Percentiles rank a stretch among this genome's conserved stretches.
phyloP scores from a whole-genome alignment of 2,329 filamentous ascomycete genomes.

The Clonostachys rosea region DNA sequence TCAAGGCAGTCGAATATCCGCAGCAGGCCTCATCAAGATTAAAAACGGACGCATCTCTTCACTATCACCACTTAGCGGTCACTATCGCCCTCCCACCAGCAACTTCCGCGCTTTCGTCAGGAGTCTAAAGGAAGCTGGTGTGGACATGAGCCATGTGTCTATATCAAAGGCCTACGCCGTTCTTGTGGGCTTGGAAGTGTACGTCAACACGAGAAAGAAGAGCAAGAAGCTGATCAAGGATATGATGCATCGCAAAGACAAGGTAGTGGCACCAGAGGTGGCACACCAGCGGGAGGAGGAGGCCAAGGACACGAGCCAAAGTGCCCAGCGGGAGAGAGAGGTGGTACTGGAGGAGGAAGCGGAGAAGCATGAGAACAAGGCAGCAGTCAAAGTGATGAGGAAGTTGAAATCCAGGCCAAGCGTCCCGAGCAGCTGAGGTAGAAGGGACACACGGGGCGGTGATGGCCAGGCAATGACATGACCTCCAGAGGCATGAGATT shows the following conservation, averaged over 20 bases:
- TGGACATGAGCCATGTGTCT: slow-evolving; percentile 73
- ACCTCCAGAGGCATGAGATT: not conserved
- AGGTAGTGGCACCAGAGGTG: slow-evolving; percentile 57
- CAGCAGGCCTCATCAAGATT: slow-evolving; percentile 82
- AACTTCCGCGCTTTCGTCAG: slow-evolving; percentile 82
- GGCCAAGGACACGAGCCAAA: slow-evolving; percentile 55
- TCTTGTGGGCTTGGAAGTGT: slow-evolving; percentile 77
- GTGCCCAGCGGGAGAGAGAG: slow-evolving; percentile 45
- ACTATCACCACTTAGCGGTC: slow-evolving; percentile 68
- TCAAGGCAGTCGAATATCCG: slow-evolving; percentile 74
- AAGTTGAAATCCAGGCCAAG: slow-evolving; percentile 29
- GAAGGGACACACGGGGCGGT: slow-evolving; percentile 7
- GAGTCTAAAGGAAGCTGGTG: slow-evolving; percentile 65
- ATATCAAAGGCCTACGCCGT: slow-evolving; percentile 81
- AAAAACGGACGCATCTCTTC: slow-evolving; percentile 73
- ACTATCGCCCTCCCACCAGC: slow-evolving; percentile 78
- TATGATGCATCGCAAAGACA: slow-evolving; percentile 48
- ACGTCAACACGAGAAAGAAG: slow-evolving; percentile 63
- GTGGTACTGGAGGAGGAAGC: slow-evolving; percentile 22
- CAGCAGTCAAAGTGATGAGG: slow-evolving; percentile 25
- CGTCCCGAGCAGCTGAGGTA: slow-evolving; percentile 13
- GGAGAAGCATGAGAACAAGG: slow-evolving; percentile 29
- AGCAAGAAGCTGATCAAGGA: slow-evolving; percentile 51
- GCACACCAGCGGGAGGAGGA: slow-evolving; percentile 52
- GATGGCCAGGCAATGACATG: not conserved